Base-by-base conservation (phyloP, 1,139 yeast genomes). In the Hansenula sp. region DNA sequence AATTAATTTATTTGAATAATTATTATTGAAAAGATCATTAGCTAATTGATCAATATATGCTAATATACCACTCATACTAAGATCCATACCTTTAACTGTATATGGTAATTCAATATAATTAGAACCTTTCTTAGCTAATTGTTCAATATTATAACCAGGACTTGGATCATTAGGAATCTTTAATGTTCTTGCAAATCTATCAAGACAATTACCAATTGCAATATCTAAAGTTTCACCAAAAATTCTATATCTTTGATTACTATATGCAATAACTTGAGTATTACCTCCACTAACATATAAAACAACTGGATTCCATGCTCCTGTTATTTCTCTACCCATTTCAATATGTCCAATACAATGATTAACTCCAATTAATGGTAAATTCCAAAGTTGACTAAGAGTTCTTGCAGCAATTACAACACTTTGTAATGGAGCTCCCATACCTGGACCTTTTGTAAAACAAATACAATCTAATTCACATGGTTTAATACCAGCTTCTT, bases 311-410 rank as follows among this genome's bases (percentile, higher is more conserved):
- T 94, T 90, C 21, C 74, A 74, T 0, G 98, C 97, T 6, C 95
- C 95, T 0, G 99, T 92, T 55, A 92, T 90, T 57, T 92, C 98
- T 47, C 99, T 68, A 4, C 99, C 99, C 99, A 92, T 92, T 60
- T 94, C 99, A 44, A 92, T 92, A 62, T 92, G 98, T 0, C 98
- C 99, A 21, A 92, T 80, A 64, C 99, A 92, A 61, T 92, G 98
- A 55, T 92, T 94, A 1, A 94, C 98, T 0, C 97, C 98, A 6
- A 92, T 83, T 29, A 92, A 61, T 0, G 98, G 98, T 25, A 85
- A 68, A 6, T 75, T 59, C 95, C 96, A 89, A 55, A 92, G 59
- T 50, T 83, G 79, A 17, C 92, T 71, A 36, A 90, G 66, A 0
- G 97, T 82, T 55, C 99, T 71, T 2, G 98, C 98, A 1, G 95